A percentile compares a stretch with the other conserved stretches of the same genome.
Conservation (phyloP, 2,329 filamentous ascomycete genomes). For the Phaeosphaeria sp. region DNA sequence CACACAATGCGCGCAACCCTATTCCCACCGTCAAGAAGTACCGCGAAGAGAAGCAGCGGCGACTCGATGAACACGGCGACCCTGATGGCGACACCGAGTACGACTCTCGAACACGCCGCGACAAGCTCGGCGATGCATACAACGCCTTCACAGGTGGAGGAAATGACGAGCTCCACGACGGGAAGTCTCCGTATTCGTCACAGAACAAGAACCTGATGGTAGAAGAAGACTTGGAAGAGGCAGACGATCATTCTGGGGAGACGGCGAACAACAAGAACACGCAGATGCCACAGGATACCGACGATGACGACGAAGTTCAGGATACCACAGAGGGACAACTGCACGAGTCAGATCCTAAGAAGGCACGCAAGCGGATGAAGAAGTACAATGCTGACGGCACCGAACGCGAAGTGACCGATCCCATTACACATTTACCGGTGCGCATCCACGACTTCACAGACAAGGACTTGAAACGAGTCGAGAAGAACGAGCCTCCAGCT, state of each 20-base stretch:
- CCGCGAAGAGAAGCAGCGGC: constrained; percentile 54
- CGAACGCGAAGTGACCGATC: constrained; percentile 71
- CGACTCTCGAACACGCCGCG: constrained; percentile 41
- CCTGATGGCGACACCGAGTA: constrained; percentile 22
- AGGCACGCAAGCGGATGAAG: constrained; percentile 59
- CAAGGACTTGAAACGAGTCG: constrained; percentile 61
- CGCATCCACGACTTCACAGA: constrained; percentile 72
- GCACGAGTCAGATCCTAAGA: constrained; percentile 50
- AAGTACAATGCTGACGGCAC: constrained; percentile 56
- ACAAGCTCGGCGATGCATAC: constrained; percentile 47
- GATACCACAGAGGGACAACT: constrained; percentile 55
- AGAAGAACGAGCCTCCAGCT: constrained; percentile 54
- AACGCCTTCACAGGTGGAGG: constrained; percentile 41
- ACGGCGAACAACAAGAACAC: constrained; percentile 19
- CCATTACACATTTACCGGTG: constrained; percentile 74
- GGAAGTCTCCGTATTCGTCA: constrained; percentile 41
- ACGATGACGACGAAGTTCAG: constrained; percentile 28
- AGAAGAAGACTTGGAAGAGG: constrained; percentile 33
- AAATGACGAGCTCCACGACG: constrained; percentile 26
- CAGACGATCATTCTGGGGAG: constrained; percentile 42
- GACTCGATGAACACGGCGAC: constrained; percentile 44
- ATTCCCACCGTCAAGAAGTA: constrained; percentile 57
- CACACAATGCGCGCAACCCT: constrained; percentile 53
- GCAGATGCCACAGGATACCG: constrained; percentile 24
- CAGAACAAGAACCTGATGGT: constrained; percentile 46